A percentile compares a stretch with the other conserved stretches of the same genome.
phyloP scores from a whole-genome alignment of 495 filamentous ascomycete species.

The Hyaloscypha variabilis region DNA sequence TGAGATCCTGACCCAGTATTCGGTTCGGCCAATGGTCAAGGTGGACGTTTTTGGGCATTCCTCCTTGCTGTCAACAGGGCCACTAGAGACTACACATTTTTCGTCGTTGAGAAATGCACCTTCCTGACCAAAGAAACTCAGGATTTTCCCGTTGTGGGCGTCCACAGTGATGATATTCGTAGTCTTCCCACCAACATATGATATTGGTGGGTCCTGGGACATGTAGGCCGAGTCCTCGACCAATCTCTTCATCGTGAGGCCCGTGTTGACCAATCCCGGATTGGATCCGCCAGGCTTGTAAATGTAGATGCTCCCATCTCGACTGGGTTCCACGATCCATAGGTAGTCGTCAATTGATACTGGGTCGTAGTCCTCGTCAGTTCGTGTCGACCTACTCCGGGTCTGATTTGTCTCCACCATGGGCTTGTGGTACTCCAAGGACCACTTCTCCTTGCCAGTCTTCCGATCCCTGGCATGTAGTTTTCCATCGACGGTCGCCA shows the following conservation, averaged over 20 bases:
- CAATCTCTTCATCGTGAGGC: conserved; percentile 80
- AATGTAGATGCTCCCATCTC: conserved; percentile 86
- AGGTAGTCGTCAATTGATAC: conserved; percentile 74
- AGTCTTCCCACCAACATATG: conserved; percentile 90
- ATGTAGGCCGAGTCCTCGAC: conserved; percentile 75
- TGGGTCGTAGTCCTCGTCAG: conserved; percentile 48
- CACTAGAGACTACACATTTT: conserved; percentile 43
- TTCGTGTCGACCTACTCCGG: conserved; percentile 64
- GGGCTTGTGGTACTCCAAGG: conserved; percentile 76
- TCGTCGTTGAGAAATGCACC: conserved; percentile 44
- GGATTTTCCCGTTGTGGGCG: conserved; percentile 76
- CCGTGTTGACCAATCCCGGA: conserved; percentile 76
- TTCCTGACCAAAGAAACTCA: conserved; percentile 51
- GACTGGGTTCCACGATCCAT: conserved; percentile 96
- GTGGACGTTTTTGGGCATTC: conserved; percentile 73
- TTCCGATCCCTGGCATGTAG: conserved; percentile 91
- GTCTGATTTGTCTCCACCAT: conserved; percentile 91
- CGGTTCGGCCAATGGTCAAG: conserved; percentile 78
- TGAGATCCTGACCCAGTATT: conserved; percentile 86
- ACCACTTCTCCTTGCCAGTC: conserved; percentile 82
- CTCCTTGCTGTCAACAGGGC: conserved; percentile 34
- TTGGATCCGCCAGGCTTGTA: conserved; percentile 73
- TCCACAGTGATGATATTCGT: conserved; percentile 87
- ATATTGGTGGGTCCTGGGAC: conserved; percentile 67
- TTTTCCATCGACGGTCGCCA: conserved; percentile 98